phyloP scores from a whole-genome alignment of 1,284 basidiomycete genomes.

The Malassezia obtusa region DNA sequence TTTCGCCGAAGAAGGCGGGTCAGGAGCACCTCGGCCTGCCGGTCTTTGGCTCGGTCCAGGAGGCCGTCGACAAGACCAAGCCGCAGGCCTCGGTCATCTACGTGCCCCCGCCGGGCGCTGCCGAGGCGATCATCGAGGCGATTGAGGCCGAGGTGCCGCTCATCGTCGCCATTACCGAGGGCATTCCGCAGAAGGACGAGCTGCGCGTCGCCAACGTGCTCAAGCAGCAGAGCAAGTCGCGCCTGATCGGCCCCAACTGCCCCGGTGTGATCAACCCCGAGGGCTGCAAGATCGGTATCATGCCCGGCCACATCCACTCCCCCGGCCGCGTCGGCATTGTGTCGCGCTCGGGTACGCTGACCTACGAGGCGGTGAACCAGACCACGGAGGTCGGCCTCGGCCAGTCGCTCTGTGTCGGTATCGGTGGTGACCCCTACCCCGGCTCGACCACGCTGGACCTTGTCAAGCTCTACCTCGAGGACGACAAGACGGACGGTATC shows the following conservation, averaged over 20 bases:
- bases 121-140: conserved; percentile 47
- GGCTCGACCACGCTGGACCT: conserved; percentile 91
- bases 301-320: conserved; percentile 92
- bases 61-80: conserved; percentile 53
- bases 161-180: conserved; percentile 47
- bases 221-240: conserved; percentile 83
- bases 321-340: conserved; percentile 82
- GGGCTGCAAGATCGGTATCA: conserved; percentile 99
- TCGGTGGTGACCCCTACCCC: conserved; percentile 98
- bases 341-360: conserved; percentile 51
- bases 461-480: conserved; percentile 89
- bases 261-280: conserved; percentile 90
- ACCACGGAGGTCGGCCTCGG: conserved; percentile 92
- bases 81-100: conserved; percentile 45
- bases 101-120: conserved; percentile 45
- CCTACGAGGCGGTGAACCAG: conserved; percentile 55
- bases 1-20: conserved; percentile 94
- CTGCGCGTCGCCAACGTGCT: conserved; percentile 72
- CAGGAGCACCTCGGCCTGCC: conserved; percentile 89
- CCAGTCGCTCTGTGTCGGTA: conserved; percentile 91
- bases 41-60: conserved; percentile 82
- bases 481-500: conserved; percentile 65
- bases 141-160: conserved; percentile 46
- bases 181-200: conserved; percentile 47
- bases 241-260: conserved; percentile 79